These are phyloP conservation scores for Talaromyces sp. DNA, from an alignment of 2,329 filamentous ascomycete species.

Conservation along the genomic window DNA sequence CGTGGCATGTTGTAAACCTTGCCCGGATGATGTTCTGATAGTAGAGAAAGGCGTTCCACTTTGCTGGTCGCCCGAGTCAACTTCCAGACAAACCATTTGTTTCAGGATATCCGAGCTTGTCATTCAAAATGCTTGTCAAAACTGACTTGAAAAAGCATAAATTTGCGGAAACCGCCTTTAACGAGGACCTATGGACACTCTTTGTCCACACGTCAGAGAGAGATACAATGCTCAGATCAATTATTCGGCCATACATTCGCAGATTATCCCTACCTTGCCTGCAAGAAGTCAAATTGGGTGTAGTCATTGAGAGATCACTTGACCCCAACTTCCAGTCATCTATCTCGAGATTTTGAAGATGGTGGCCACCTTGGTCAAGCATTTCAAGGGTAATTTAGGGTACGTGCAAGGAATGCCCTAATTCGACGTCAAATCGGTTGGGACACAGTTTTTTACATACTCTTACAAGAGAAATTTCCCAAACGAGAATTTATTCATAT, in stretches of 20 bases:
- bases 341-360: too few relatives aligned
- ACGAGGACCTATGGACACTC: not conserved
- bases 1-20: not conserved
- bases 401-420: not conserved
- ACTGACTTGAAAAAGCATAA: not conserved
- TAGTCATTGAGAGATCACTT: too few relatives aligned
- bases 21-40: not conserved
- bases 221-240: too few relatives aligned
- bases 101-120: not conserved
- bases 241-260: too few relatives aligned
- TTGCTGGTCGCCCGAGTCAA: not conserved
- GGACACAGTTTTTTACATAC: not conserved
- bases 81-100: not conserved
- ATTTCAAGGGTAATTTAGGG: not conserved
- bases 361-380: not conserved
- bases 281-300: too few relatives aligned
- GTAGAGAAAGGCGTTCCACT: not conserved
- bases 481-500: not conserved
- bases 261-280: too few relatives aligned
- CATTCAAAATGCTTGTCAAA: not conserved
- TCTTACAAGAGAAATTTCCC: not conserved
- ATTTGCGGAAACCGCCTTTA: not conserved
- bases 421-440: not conserved
- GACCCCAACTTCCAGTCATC: too few relatives aligned
- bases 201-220: not conserved